Evolutionary conservation across 352 stramenopile genomes (phyloP).

Genomic region (Phytophthora brassicae): DNA sequence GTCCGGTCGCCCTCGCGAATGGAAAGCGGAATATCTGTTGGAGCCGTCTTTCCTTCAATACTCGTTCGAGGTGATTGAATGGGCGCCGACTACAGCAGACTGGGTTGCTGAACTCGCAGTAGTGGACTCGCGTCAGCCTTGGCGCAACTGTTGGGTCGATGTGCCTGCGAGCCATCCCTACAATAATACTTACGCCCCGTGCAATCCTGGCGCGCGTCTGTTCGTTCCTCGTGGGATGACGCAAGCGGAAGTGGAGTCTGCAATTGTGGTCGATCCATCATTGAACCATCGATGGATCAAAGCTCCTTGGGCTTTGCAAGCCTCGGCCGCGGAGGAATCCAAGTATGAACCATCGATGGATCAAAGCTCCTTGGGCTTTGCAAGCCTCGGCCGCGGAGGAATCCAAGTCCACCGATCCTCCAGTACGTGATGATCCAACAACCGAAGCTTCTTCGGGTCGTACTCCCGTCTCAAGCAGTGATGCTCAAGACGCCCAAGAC

Average conservation of each 20-base stretch:
- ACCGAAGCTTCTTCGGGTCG: no score
- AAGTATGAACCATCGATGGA: neutral
- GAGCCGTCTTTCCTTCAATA: neutral
- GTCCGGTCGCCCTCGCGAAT: no score
- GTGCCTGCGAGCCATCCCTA: neutral
- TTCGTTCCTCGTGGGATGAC: neutral
- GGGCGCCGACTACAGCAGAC: neutral
- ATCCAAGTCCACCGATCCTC: no score
- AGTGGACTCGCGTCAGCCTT: neutral
- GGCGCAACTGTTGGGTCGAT: constrained; percentile 4
- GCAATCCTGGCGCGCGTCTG: neutral
- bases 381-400: neutral
- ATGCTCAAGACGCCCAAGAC: no score
- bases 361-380: neutral
- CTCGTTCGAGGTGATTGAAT: neutral
- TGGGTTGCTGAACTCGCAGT: neutral
- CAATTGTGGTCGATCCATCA: neutral
- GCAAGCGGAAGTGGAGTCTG: neutral
- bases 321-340: no score
- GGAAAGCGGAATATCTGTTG: neutral
- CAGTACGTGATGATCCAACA: no score
- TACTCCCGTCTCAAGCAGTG: no score
- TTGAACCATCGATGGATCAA: neutral
- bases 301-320: neutral
- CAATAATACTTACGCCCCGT: constrained; percentile 1